A percentile compares a stretch with the other conserved stretches of the same genome.
Evolutionary conservation across 192 early-diverging fungal genomes (phyloP).

Genomic region (Coemansia guatemalensis): DNA sequence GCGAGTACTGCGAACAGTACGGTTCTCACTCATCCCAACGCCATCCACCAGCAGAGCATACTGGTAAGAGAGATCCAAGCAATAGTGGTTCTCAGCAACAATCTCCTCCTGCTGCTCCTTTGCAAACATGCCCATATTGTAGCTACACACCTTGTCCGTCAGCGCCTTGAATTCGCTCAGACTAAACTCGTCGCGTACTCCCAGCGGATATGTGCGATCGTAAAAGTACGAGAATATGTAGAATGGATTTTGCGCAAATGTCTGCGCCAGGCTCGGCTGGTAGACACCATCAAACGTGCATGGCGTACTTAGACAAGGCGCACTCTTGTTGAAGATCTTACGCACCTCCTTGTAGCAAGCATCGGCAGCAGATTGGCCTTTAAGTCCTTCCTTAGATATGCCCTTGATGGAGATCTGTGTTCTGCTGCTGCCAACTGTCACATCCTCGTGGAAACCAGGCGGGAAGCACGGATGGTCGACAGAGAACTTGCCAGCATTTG

Average conservation of each 20-base stretch:
- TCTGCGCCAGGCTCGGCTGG: slow-evolving; percentile 72
- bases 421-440: slow-evolving; percentile 22
- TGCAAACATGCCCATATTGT: slow-evolving; percentile 52
- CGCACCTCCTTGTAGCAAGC: slow-evolving; percentile 54
- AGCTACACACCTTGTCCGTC: slow-evolving; percentile 68
- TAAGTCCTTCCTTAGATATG: slow-evolving; percentile 56
- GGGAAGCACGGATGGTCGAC: slow-evolving; percentile 70
- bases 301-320: slow-evolving; percentile 57
- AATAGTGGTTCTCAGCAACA: slow-evolving; percentile 66
- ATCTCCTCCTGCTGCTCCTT: slow-evolving; percentile 56
- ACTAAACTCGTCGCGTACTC: slow-evolving; percentile 69
- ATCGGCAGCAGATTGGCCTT: slow-evolving; percentile 30
- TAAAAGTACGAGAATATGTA: slow-evolving; percentile 98
- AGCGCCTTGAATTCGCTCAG: slow-evolving; percentile 66
- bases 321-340: slow-evolving; percentile 75
- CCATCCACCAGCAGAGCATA: slow-evolving; percentile 81
- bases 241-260: slow-evolving; percentile 73
- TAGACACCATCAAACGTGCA: slow-evolving; percentile 94
- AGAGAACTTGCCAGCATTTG: slow-evolving; percentile 35
- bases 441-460: slow-evolving; percentile 57
- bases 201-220: slow-evolving; percentile 77
- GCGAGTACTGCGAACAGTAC: slow-evolving; percentile 77
- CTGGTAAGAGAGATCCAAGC: slow-evolving; percentile 89
- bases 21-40: slow-evolving; percentile 72
- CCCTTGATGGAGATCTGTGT: slow-evolving; percentile 55